Evolutionary conservation across 805 yeast species (phyloP), one percentile per base, ranked within the genome.

Genomic region (Candida piceae): DNA sequence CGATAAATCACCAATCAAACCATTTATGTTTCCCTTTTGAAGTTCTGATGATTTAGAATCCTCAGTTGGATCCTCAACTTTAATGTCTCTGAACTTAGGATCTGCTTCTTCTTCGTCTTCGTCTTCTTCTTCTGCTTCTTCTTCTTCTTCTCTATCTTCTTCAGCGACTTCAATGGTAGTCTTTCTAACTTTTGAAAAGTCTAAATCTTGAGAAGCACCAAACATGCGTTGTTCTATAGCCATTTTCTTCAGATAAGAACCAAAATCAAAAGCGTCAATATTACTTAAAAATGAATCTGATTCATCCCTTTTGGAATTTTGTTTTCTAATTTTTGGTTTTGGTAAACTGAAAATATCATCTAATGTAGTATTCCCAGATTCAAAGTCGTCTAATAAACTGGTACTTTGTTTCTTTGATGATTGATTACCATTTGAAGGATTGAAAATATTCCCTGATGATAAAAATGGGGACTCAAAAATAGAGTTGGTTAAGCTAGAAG

Each of bases 1-100:
- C 7, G 60, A 58, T 8, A 54, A 36, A 15, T 53, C 51, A 18
- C 58, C 58, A 36, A 69, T 50, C 35, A 62, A 53, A 18, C 41
- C 44, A 17, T 42, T 47, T 13, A 49, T 42, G 7, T 39, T 33
- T 9, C n/a, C 16, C 4, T 23, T 24, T 18, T 28, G 38, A n/a
- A 24, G 25, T 17, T 39, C 31, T 20, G 16, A 34, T 9, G 13
- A 9, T 7, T 24, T 13, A 9, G 5, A 6, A 24, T 13, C 26
- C 26, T 24, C 26, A 12, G 6, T 24, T 24, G 23, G 10, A 21
- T 9, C 13, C 6, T 12, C 12, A 12, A 24, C 12, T 24, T 24
- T 13, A 5, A 9, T 7, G 9, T 24, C 26, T 13, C 9, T 24
- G 13, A 9, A 9, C 5, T 24, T 10, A 26, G 10, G 41, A 16